These are phyloP conservation scores for Neurospora pannonica DNA, from an alignment of 495 filamentous ascomycete genomes.

Conservation along the genomic window DNA sequence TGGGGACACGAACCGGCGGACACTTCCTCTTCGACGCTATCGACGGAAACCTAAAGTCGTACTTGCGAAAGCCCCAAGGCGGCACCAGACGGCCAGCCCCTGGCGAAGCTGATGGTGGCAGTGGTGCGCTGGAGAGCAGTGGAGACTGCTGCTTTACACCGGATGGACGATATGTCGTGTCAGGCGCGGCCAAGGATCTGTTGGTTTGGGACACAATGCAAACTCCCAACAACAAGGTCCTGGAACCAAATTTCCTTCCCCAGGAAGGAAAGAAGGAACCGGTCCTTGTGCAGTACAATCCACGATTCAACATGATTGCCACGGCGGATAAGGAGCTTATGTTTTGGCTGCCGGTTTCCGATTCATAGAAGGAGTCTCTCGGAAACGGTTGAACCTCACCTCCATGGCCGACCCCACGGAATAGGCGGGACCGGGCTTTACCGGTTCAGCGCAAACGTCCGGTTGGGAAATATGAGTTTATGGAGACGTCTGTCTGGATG, in stretches of 20 bases:
- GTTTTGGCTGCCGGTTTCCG: constrained; percentile 80
- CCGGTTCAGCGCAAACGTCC: background rate
- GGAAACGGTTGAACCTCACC: background rate
- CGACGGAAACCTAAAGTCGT: constrained; percentile 62
- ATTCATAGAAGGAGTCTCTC: constrained; percentile 25
- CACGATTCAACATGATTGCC: constrained; percentile 78
- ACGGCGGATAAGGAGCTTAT: constrained; percentile 79
- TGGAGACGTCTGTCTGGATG: background rate
- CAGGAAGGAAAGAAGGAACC: constrained; percentile 52
- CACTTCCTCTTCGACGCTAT: constrained; percentile 91
- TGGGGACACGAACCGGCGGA: constrained; percentile 69
- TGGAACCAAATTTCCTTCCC: constrained; percentile 57
- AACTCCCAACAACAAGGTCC: constrained; percentile 43
- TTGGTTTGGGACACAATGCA: constrained; percentile 74
- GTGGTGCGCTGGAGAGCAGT: constrained; percentile 34
- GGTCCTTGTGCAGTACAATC: constrained; percentile 78
- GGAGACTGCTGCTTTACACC: constrained; percentile 84
- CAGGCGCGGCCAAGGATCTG: constrained; percentile 63
- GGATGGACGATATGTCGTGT: constrained; percentile 78
- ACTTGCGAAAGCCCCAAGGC: constrained; percentile 38
- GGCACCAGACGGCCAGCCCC: constrained; percentile 36
- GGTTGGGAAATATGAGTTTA: background rate
- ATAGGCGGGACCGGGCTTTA: background rate
- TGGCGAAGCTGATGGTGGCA: constrained; percentile 32
- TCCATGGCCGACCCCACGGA: background rate